These are phyloP conservation scores for Dysphania ambrosioides DNA, from an alignment of 148 eudicot genomes.

Conservation along the genomic window DNA sequence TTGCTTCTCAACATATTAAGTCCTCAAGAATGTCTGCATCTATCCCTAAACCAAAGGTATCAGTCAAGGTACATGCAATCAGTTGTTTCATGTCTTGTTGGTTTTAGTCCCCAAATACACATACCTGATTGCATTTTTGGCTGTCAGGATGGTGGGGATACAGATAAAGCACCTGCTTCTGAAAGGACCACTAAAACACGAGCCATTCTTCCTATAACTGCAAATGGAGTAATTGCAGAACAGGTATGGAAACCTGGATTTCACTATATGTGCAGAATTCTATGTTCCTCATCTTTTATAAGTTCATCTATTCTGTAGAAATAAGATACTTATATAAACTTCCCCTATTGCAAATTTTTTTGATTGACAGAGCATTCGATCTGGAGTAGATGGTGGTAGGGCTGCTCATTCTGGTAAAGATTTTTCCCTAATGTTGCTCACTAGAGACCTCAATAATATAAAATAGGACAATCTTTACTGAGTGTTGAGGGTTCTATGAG, in stretches of 20 bases:
- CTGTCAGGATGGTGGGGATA: conserved; percentile 58
- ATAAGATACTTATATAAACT: neutral
- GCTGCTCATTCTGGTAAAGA: conserved; percentile 64
- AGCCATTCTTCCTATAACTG: conserved; percentile 59
- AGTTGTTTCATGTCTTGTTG: neutral
- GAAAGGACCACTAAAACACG: conserved; percentile 77
- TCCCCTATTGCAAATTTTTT: conserved; percentile 18
- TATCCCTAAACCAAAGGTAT: conserved; percentile 59
- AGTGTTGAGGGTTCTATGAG: neutral
- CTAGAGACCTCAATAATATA: neutral
- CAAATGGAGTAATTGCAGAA: conserved; percentile 68
- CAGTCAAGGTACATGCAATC: neutral
- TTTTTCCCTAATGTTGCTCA: neutral
- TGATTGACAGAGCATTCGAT: conserved; percentile 49
- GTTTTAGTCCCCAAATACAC: neutral
- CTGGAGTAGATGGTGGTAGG: conserved; percentile 61
- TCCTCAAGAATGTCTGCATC: conserved; percentile 48
- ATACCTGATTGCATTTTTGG: conserved; percentile 18
- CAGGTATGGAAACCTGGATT: conserved; percentile 41
- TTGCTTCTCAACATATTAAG: conserved; percentile 58
- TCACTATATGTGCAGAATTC: neutral
- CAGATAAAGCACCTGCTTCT: conserved; percentile 66
- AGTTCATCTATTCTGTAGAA: neutral
- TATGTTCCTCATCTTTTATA: neutral
- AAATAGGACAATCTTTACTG: neutral